Percentiles rank a stretch among this genome's conserved stretches.
Evolutionary conservation across 2,329 filamentous ascomycete species (phyloP).

Genomic region (Sporothrix euskadiensis): DNA sequence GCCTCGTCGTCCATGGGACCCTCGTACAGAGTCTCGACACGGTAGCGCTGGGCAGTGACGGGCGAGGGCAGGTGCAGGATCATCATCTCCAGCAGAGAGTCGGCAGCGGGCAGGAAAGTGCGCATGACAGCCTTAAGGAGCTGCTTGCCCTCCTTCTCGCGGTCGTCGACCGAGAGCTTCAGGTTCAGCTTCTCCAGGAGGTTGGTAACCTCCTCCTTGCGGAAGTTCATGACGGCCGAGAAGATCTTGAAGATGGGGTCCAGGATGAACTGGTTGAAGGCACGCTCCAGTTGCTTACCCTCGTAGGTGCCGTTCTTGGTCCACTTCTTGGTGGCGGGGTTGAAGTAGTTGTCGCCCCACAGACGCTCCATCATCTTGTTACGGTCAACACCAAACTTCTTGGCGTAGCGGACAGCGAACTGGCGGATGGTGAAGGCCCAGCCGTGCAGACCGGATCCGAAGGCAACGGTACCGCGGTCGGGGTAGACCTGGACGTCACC

Average conservation of each 20-base stretch:
- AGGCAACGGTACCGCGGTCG: slow-evolving; percentile 95
- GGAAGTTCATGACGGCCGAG: slow-evolving; percentile 94
- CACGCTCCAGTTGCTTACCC: slow-evolving; percentile 90
- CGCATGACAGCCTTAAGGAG: slow-evolving; percentile 95
- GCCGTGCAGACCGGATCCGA: slow-evolving; percentile 99
- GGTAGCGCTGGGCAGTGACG: slow-evolving; percentile 93
- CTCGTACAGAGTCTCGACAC: slow-evolving; percentile 98
- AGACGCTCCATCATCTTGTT: slow-evolving; percentile 99
- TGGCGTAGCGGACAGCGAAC: slow-evolving; percentile 93
- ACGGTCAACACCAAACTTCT: slow-evolving; percentile 99
- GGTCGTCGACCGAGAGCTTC: slow-evolving; percentile 85
- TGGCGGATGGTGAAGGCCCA: slow-evolving; percentile 99
- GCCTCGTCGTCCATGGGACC: slow-evolving; percentile 90
- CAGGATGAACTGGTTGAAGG: slow-evolving; percentile 98
- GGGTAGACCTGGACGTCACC: slow-evolving; percentile 99
- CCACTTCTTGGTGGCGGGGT: slow-evolving; percentile 99
- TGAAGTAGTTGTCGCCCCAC: slow-evolving; percentile 99
- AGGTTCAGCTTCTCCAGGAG: slow-evolving; percentile 93
- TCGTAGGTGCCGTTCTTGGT: slow-evolving; percentile 81
- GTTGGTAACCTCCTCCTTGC: slow-evolving; percentile 83
- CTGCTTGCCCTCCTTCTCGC: slow-evolving; percentile 93
- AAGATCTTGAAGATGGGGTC: slow-evolving; percentile 99
- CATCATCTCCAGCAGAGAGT: slow-evolving; percentile 99
- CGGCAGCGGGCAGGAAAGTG: slow-evolving; percentile 97
- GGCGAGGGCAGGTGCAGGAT: slow-evolving; percentile 98